Conservation (phyloP, 805 yeast species). For the Kodamaea kaohsiungensis region DNA sequence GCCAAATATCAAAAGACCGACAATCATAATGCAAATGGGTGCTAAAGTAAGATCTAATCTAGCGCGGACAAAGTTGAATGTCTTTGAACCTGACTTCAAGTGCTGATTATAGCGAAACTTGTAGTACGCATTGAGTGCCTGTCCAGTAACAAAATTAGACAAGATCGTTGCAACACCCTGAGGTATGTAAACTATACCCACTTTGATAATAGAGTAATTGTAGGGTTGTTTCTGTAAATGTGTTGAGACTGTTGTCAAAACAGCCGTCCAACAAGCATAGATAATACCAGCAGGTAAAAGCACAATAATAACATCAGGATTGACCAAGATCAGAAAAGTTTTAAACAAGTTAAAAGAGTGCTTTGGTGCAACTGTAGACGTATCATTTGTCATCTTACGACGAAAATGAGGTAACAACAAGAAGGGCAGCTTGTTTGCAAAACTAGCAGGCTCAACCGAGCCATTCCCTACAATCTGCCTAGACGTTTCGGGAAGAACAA, state of each 20-base stretch:
- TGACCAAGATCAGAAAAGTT: slow-evolving; percentile 44
- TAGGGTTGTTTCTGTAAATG: slow-evolving; percentile 50
- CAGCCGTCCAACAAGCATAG: slow-evolving; percentile 70
- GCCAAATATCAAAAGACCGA: slow-evolving; percentile 58
- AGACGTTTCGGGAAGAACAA: slow-evolving; percentile 70
- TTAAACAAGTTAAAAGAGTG: slow-evolving; percentile 12
- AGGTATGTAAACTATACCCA: slow-evolving; percentile 75
- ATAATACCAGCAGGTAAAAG: slow-evolving; percentile 62
- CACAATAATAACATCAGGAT: slow-evolving; percentile 46
- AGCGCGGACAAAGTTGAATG: slow-evolving; percentile 1
- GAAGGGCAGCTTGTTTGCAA: slow-evolving; percentile 47
- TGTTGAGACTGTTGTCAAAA: slow-evolving; percentile 64
- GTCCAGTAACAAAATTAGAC: slow-evolving; percentile 63
- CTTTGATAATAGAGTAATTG: slow-evolving; percentile 51
- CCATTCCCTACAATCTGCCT: slow-evolving; percentile 78
- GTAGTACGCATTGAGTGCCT: slow-evolving; percentile 55
- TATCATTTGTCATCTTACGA: slow-evolving; percentile 12
- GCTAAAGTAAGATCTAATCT: slow-evolving; percentile 11
- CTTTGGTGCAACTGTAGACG: slow-evolving; percentile 9
- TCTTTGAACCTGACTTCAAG: slow-evolving; percentile 9
- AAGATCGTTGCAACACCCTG: slow-evolving; percentile 66
- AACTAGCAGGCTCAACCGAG: slow-evolving; percentile 51
- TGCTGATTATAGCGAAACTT: slow-evolving; percentile 12
- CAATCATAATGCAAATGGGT: slow-evolving; percentile 11
- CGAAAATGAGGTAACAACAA: slow-evolving; percentile 23